Conservation (phyloP, 345 rosid genomes). For the Eucalyptus erythrocorys region DNA sequence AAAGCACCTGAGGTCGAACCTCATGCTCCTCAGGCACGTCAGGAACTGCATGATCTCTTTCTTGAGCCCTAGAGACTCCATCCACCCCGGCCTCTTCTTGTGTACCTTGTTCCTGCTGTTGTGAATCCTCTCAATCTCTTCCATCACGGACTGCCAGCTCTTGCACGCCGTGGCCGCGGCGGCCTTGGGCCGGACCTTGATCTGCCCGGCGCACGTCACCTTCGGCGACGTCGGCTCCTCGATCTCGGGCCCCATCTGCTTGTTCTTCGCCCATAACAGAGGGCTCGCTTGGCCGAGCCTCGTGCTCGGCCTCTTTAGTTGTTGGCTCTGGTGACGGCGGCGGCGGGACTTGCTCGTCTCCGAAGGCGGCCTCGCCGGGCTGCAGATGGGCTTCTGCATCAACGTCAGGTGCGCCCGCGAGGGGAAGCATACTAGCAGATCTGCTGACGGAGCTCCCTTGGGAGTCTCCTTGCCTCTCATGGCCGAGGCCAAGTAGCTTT, state of each 20-base stretch:
- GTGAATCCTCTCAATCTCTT: constrained; percentile 7
- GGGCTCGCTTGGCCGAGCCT: constrained; percentile 39
- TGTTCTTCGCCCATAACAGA: constrained; percentile 51
- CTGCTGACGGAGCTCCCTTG: constrained; percentile 54
- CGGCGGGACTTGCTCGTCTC: constrained; percentile 32
- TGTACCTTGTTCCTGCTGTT: background rate
- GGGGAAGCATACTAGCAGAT: constrained; percentile 80
- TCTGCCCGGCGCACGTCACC: constrained; percentile 92
- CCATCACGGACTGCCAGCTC: constrained; percentile 45
- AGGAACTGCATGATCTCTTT: constrained; percentile 27
- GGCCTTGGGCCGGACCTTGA: constrained; percentile 63
- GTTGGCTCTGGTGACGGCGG: constrained; percentile 15
- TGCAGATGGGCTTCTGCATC: constrained; percentile 61
- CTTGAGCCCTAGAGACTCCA: constrained; percentile 14
- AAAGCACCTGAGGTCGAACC: constrained; percentile 23
- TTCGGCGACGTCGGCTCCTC: constrained; percentile 84
- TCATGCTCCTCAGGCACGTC: constrained; percentile 21
- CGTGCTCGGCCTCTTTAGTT: constrained; percentile 18
- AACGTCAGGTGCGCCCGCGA: constrained; percentile 56
- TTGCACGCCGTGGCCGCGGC: constrained; percentile 21
- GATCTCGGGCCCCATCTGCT: constrained; percentile 35
- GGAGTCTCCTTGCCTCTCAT: constrained; percentile 65
- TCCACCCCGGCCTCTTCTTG: constrained; percentile 15
- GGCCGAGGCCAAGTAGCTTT: background rate
- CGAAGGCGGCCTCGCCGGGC: constrained; percentile 44